These are phyloP conservation scores for Turritis glabra DNA, from an alignment of 345 rosid species.

Conservation along the genomic window DNA sequence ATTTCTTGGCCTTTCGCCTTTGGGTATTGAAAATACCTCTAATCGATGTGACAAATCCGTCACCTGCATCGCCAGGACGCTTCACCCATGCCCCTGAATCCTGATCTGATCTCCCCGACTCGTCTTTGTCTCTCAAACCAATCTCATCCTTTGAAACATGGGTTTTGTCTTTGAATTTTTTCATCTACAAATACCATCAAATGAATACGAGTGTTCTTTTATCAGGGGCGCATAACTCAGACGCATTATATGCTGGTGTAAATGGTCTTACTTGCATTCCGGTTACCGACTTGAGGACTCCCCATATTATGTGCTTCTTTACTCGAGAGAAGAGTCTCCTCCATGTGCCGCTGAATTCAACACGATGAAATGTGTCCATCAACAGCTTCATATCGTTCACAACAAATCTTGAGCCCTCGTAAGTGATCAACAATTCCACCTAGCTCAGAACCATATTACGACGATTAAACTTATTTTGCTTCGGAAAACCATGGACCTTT, in stretches of 20 bases:
- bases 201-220: background rate
- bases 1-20: slow-evolving; percentile 85
- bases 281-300: slow-evolving; percentile 91
- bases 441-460: slow-evolving; percentile 30
- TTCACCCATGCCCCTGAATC: slow-evolving; percentile 66
- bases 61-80: slow-evolving; percentile 89
- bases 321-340: slow-evolving; percentile 94
- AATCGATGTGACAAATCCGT: slow-evolving; percentile 92
- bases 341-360: slow-evolving; percentile 92
- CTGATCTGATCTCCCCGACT: slow-evolving; percentile 57
- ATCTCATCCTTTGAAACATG: slow-evolving; percentile 64
- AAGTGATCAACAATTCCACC: slow-evolving; percentile 88
- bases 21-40: slow-evolving; percentile 92
- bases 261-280: slow-evolving; percentile 84
- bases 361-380: slow-evolving; percentile 93
- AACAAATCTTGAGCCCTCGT: slow-evolving; percentile 90
- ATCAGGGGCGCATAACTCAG: background rate
- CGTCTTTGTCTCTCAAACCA: slow-evolving; percentile 71
- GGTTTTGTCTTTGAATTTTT: slow-evolving; percentile 89
- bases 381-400: slow-evolving; percentile 89
- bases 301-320: slow-evolving; percentile 97
- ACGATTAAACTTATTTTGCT: background rate
- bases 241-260: background rate
- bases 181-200: slow-evolving; percentile 57
- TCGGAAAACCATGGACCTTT: background rate